Evolutionary conservation across 805 yeast species (phyloP).

Genomic region (Saccharomycopsis selenospora): DNA sequence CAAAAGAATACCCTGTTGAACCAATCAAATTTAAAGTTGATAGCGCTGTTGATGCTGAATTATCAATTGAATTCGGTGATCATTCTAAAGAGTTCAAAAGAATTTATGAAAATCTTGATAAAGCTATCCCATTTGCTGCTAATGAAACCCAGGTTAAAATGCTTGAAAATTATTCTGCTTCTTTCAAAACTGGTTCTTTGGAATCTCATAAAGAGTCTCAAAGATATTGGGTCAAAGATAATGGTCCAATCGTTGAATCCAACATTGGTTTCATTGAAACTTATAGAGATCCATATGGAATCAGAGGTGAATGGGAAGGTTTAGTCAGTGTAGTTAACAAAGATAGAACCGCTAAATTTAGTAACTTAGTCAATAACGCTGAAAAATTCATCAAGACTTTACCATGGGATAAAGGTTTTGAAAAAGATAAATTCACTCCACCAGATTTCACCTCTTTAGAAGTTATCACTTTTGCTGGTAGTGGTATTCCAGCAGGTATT

Average conservation of each 20-base stretch:
- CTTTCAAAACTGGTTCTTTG: slow-evolving; percentile 78
- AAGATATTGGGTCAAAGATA: slow-evolving; percentile 79
- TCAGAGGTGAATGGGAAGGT: slow-evolving; percentile 92
- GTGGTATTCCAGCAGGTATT: slow-evolving; percentile 90
- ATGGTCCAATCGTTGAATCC: slow-evolving; percentile 70
- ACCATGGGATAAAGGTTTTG: slow-evolving; percentile 74
- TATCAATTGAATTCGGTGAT: slow-evolving; percentile 68
- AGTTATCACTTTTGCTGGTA: slow-evolving; percentile 81
- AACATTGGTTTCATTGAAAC: slow-evolving; percentile 91
- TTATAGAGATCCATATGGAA: slow-evolving; percentile 86
- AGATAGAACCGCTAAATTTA: slow-evolving; percentile 77
- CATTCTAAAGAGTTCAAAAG: slow-evolving; percentile 56
- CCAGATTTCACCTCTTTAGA: slow-evolving; percentile 91
- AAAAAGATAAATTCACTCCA: slow-evolving; percentile 80
- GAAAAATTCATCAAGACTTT: slow-evolving; percentile 52
- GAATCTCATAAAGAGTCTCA: slow-evolving; percentile 81
- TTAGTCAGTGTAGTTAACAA: slow-evolving; percentile 85
- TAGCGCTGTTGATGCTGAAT: slow-evolving; percentile 33
- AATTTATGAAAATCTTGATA: slow-evolving; percentile 47
- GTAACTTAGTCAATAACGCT: slow-evolving; percentile 60
- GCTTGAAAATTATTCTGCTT: slow-evolving; percentile 57
- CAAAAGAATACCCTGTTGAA: slow-evolving; percentile 42
- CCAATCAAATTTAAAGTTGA: slow-evolving; percentile 31
- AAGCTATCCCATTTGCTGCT: slow-evolving; percentile 59
- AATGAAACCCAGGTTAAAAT: slow-evolving; percentile 64